Conservation (phyloP, 2,329 filamentous ascomycete species). For the Sporothrix variecibatus region DNA sequence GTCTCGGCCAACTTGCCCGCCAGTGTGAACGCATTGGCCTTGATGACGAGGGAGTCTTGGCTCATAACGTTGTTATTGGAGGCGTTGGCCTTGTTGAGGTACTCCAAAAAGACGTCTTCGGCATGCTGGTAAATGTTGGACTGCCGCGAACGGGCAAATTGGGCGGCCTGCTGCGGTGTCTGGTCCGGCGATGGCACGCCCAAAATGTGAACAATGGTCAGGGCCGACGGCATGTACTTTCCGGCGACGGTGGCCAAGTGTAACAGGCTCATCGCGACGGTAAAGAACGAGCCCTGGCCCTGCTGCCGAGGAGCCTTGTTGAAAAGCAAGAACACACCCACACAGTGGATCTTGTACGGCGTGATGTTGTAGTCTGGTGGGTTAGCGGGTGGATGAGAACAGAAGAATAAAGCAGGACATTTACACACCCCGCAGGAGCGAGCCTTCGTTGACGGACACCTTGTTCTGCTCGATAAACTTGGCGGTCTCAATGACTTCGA, state of each 20-base stretch:
- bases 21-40: slow-evolving; percentile 43
- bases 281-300: background rate
- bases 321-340: slow-evolving; percentile 35
- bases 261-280: slow-evolving; percentile 34
- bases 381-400: background rate
- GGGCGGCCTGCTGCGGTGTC: too few species aligned
- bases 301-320: slow-evolving; percentile 9
- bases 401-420: too few species aligned
- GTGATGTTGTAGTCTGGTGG: slow-evolving; percentile 34
- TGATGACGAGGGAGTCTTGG: slow-evolving; percentile 8
- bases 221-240: slow-evolving; percentile 41
- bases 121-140: slow-evolving; percentile 31
- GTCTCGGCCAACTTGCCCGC: slow-evolving; percentile 36
- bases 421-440: background rate
- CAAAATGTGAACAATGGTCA: slow-evolving; percentile 37
- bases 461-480: background rate
- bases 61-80: background rate
- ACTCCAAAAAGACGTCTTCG: slow-evolving; percentile 32
- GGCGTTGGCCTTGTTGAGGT: slow-evolving; percentile 27
- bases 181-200: background rate
- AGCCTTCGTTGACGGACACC: background rate
- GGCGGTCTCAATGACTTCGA: background rate
- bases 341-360: slow-evolving; percentile 39
- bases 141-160: slow-evolving; percentile 22
- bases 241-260: slow-evolving; percentile 34